Base-by-base conservation (phyloP, 768 basidiomycete genomes). In the Mycena haematopus region DNA sequence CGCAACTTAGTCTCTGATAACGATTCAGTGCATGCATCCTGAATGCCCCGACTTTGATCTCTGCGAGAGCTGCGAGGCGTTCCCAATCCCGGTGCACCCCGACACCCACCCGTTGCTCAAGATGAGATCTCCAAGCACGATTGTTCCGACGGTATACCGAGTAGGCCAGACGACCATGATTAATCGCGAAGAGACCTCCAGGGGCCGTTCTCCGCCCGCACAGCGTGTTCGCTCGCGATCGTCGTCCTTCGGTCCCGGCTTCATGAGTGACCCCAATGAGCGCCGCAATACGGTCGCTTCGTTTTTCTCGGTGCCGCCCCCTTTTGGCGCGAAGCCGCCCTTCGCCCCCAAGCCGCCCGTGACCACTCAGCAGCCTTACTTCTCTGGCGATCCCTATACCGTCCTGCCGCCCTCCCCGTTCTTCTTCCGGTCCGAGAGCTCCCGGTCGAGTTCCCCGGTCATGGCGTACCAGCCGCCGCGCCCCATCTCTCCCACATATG, bases 31-130 rank as follows among this genome's bases (percentile, higher is more conserved):
- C 75, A 87, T 92, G 85, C 87, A 93, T 70, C 80, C 85, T 15
- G 76, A 78, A 4, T 96, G 94, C 75, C 81, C 83, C 0, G 91
- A 95, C 73, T 94, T 87, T 67, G 94, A 96, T 69, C 80, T 95
- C 19, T 96, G 93, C 75, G 79, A 81, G 60, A 74, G 74, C 55
- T 96, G 94, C 75, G 93, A 95, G 75, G 87, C 92, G 6, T 80
- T 86, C 59, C 93, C 93, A 0, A 90, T 94, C 62, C 76, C 86
- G 6, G 78, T 91, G 14, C 93, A 96, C 72, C 91, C 92, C 0
- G 60, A 72, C 14, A 84, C 75, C 33, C 94, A 96, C 70, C 85
- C 88, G 0, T 62, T 96, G 71, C 71, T 94, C 70, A 95, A 94
- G 84, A 78, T 95, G 75, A 87, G 79, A 69, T 78, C 78, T 0